Evolutionary conservation across 225 moss, liverwort and hornwort species (phyloP), one percentile per base, ranked within the genome.

Genomic region (Pleurozium schreberi): DNA sequence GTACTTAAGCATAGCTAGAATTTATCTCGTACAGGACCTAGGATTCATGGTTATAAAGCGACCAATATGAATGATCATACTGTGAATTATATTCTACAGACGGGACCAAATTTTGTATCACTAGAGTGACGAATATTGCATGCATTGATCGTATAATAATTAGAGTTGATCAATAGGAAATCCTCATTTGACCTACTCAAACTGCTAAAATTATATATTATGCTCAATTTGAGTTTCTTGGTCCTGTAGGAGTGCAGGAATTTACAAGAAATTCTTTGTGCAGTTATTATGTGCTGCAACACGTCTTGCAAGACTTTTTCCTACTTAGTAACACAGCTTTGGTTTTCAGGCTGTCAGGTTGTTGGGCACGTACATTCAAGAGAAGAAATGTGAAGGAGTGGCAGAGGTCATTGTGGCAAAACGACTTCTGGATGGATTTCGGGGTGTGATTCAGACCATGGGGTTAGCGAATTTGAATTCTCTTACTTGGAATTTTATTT

Each of bases 381-480:
- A 99, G 92, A 97, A 99, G 90, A 97, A 97, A 75, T 96, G 99
- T 93, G 99, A 99, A 93, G 99, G 97, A 80, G 99, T 99, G 59
- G 97, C 97, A 22, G 99, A 99, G 91, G 97, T 99, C 69, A 96
- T 96, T 71, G 96, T 99, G 83, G 96, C 97, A 59, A 92, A 83
- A 83, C 94, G 93, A 88, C 96, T 99, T 86, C 91, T 95, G 89
- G 96, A 97, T 89, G 99, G 99, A 74, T 97, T 99, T 88, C 96
- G 97, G 60, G 96, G 96, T 38, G 94, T 97, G 82, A 93, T 99
- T 71, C 99, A 99, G 92, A 97, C 97, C 17, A 96, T 99, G 99
- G 99, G 99, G 57, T 93, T 99, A 38, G 99, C 96, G 87, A 99
- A 99, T 89, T 90, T 99, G 92, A 99, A 99, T n/a, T n/a, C n/a